phyloP scores from a whole-genome alignment of 768 basidiomycete species.

The Russula sp. region DNA sequence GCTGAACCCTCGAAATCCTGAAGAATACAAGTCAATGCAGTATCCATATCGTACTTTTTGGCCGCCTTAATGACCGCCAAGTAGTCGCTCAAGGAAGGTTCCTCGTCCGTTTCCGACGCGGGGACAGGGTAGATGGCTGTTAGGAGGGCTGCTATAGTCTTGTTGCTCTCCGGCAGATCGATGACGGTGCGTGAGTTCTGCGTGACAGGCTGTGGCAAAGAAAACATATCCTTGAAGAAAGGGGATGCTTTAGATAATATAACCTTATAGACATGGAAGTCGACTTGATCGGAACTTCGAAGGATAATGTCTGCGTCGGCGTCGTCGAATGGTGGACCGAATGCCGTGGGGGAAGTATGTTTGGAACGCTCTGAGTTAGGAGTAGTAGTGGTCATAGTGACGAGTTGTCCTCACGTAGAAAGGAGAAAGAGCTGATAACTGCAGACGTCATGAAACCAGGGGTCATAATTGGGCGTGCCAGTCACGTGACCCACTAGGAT shows the following conservation, averaged over 20 bases:
- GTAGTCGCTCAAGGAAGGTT: background rate
- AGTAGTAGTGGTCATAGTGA: background rate
- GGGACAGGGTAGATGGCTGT: background rate
- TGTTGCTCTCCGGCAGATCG: background rate
- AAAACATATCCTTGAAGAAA: background rate
- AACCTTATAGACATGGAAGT: background rate
- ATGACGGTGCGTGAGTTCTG: background rate
- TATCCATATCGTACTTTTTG: background rate
- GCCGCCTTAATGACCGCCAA: background rate
- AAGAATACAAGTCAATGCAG: background rate
- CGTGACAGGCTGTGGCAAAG: background rate
- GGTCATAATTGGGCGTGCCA: background rate
- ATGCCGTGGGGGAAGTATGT: background rate
- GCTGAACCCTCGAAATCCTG: too few species aligned
- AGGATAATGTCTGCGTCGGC: background rate
- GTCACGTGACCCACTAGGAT: background rate
- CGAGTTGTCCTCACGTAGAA: background rate
- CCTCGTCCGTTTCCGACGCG: background rate
- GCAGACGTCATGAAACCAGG: too few species aligned
- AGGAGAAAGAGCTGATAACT: background rate
- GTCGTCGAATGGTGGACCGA: background rate
- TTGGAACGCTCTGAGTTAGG: background rate
- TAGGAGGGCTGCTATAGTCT: background rate
- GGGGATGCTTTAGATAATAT: constrained; percentile 7
- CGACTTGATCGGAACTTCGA: constrained; percentile 8